These are phyloP conservation scores for Candida khao-thaluensis DNA, from an alignment of 805 yeast genomes.

Conservation along the genomic window DNA sequence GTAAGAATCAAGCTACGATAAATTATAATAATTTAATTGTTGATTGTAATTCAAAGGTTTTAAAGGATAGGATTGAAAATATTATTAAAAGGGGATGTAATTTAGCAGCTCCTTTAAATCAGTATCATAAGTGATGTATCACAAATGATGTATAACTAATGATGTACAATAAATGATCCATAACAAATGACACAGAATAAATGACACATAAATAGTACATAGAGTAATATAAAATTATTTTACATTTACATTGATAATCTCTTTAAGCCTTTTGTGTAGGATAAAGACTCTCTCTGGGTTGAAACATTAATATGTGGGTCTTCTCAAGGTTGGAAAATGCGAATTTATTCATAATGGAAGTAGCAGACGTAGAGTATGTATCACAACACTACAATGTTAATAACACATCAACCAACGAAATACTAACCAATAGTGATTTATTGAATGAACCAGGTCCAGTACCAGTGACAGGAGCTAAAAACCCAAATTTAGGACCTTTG, in stretches of 20 bases:
- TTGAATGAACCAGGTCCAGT: neutral
- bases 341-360: neutral
- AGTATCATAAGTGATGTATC: slow-evolving; percentile 13
- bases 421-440: slow-evolving; percentile 3
- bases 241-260: too few relatives aligned
- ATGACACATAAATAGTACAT: too few relatives aligned
- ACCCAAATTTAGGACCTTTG: slow-evolving; percentile 91
- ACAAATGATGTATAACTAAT: neutral
- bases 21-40: slow-evolving; percentile 66
- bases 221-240: too few relatives aligned
- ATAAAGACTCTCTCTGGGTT: too few relatives aligned
- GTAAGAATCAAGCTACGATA: slow-evolving; percentile 69
- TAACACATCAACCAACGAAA: too few relatives aligned
- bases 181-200: too few relatives aligned
- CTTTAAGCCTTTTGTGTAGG: too few relatives aligned
- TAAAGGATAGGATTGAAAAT: slow-evolving; percentile 79
- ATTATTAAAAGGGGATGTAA: slow-evolving; percentile 75
- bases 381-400: too few relatives aligned
- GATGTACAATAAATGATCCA: neutral
- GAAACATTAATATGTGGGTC: too few relatives aligned
- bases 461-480: too few relatives aligned
- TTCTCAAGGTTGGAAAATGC: neutral
- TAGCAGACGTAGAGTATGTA: slow-evolving; percentile 5
- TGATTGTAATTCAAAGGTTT: slow-evolving; percentile 66
- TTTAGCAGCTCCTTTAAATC: slow-evolving; percentile 80